A percentile compares a stretch with the other conserved stretches of the same genome.
phyloP scores from a whole-genome alignment of 257 asterid genomes.

The Primulina eburnea region DNA sequence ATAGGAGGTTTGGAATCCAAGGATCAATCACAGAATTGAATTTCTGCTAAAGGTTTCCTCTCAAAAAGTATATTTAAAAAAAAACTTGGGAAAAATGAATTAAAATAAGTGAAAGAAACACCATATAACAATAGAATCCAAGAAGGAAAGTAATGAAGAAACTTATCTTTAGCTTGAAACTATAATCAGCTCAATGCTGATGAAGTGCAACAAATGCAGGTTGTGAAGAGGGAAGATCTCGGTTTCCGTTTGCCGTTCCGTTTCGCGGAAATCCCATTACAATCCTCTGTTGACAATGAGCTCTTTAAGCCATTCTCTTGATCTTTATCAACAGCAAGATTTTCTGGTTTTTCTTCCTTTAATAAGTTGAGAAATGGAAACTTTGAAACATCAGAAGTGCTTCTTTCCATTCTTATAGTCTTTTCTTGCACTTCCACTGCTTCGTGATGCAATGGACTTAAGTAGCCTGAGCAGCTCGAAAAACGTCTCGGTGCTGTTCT shows the following conservation, averaged over 20 bases:
- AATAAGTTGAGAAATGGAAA: conserved; percentile 25
- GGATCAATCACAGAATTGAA: background rate
- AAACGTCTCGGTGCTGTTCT: conserved; percentile 49
- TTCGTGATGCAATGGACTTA: conserved; percentile 33
- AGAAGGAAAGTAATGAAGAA: background rate
- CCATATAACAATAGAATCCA: conserved; percentile 6
- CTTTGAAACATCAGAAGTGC: conserved; percentile 44
- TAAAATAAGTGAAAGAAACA: background rate
- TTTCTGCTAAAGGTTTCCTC: conserved; percentile 12
- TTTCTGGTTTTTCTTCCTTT: conserved; percentile 18
- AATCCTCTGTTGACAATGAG: conserved; percentile 28
- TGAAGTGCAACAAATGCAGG: conserved; percentile 77
- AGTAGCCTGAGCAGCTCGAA: conserved; percentile 28
- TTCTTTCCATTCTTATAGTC: conserved; percentile 64
- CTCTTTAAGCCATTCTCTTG: conserved; percentile 20
- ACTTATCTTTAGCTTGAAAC: too few relatives aligned
- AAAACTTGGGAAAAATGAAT: background rate
- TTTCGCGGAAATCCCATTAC: conserved; percentile 26
- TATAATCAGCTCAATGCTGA: conserved; percentile 34
- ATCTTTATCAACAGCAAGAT: conserved; percentile 13
- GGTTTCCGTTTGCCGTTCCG: conserved; percentile 40
- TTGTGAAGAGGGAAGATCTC: conserved; percentile 60
- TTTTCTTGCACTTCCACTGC: conserved; percentile 46
- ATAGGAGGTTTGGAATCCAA: background rate
- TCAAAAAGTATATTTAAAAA: background rate